A percentile compares a stretch with the other conserved stretches of the same genome.
These are phyloP conservation scores for Endothia cerciana DNA, from an alignment of 2,329 filamentous ascomycete species.

Conservation along the genomic window DNA sequence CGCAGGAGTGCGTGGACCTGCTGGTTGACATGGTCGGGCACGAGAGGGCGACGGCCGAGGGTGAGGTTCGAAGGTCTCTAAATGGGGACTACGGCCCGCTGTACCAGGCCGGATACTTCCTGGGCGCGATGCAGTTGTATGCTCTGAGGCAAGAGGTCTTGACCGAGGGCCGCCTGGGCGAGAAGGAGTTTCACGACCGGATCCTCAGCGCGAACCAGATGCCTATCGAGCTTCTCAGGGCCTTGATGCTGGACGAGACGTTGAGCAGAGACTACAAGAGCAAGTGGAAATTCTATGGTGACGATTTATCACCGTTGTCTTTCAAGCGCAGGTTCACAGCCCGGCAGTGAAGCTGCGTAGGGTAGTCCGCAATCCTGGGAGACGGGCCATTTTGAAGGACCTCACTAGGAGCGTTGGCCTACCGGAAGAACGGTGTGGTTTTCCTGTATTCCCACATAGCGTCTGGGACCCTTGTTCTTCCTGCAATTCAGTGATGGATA, in stretches of 20 bases:
- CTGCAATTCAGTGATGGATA: too few species aligned
- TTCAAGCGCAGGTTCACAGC: background rate
- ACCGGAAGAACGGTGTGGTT: too few species aligned
- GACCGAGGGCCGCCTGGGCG: conserved; percentile 35
- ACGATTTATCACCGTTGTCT: background rate
- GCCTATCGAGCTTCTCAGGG: conserved; percentile 28
- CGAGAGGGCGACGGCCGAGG: conserved; percentile 62
- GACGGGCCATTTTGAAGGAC: background rate
- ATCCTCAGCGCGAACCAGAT: conserved; percentile 50
- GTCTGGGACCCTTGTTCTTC: too few species aligned
- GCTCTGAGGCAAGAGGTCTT: conserved; percentile 54
- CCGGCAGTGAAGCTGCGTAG: background rate
- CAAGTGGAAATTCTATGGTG: conserved; percentile 27
- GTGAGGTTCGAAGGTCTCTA: conserved; percentile 61
- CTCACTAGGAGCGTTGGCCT: background rate
- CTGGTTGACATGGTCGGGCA: conserved; percentile 61
- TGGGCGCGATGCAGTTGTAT: conserved; percentile 61
- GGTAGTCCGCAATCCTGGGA: background rate
- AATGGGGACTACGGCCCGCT: conserved; percentile 60
- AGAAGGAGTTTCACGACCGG: conserved; percentile 60
- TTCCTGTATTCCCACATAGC: too few species aligned
- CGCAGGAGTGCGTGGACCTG: conserved; percentile 59
- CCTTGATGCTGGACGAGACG: conserved; percentile 23
- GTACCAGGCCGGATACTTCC: conserved; percentile 64
- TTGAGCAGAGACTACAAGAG: conserved; percentile 25